Percentiles rank a stretch among this genome's conserved stretches.
Conservation (phyloP, 2,329 filamentous ascomycete species). For the Nemania sp. region DNA sequence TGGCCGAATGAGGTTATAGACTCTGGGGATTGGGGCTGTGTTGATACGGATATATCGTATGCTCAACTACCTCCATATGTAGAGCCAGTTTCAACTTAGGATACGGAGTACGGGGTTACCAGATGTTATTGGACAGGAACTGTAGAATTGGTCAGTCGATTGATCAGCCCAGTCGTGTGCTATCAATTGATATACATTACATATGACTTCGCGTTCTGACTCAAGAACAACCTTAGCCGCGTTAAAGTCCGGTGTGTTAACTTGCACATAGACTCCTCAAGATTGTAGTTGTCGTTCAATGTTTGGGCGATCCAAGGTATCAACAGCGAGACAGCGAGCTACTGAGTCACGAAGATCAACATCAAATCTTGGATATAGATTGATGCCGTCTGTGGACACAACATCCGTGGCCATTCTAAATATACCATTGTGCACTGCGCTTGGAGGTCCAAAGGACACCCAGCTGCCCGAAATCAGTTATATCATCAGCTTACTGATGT, state of each 20-base stretch:
- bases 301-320: not conserved
- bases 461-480: not conserved
- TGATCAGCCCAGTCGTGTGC: too few species aligned
- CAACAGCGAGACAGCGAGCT: conserved; percentile 3
- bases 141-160: too few species aligned
- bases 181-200: too few species aligned
- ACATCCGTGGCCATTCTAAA: not conserved
- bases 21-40: not conserved
- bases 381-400: not conserved
- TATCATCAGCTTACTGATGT: not conserved
- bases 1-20: conserved; percentile 29
- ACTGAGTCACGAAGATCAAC: conserved; percentile 7
- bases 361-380: conserved; percentile 10
- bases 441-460: too few species aligned
- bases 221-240: too few species aligned
- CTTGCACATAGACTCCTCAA: not conserved
- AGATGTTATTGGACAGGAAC: too few species aligned
- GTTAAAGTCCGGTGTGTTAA: not conserved
- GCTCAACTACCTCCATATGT: not conserved
- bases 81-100: too few species aligned
- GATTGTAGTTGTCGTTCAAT: conserved; percentile 1
- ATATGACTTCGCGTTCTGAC: too few species aligned
- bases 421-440: not conserved
- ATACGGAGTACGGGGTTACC: too few species aligned
- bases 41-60: not conserved